Evolutionary conservation across 163 green algal species (phyloP).

Genomic region (Volvox carteri): DNA sequence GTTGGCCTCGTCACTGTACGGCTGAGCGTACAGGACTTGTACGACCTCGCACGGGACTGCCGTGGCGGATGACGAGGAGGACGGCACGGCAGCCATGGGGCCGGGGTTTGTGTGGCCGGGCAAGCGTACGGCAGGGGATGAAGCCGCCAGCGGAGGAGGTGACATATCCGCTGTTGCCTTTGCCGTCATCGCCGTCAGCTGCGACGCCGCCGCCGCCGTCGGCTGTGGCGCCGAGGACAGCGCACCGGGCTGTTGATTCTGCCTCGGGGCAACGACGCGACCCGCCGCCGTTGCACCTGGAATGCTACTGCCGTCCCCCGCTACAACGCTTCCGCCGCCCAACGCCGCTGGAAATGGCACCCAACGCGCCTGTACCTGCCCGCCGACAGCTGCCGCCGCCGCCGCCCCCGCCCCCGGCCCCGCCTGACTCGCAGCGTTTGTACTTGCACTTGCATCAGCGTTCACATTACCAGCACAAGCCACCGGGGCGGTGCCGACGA

Average conservation of each 20-base stretch:
- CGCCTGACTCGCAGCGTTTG: not conserved
- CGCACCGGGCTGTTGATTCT: not conserved
- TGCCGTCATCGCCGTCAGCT: no score
- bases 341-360: not conserved
- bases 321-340: not conserved
- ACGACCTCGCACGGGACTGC: constrained; percentile 46
- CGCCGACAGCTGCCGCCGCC: not conserved
- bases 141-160: not conserved
- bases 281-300: not conserved
- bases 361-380: not conserved
- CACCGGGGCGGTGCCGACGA: not conserved
- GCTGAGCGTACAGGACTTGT: constrained; percentile 45
- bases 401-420: not conserved
- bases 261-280: no score
- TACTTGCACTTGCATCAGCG: not conserved
- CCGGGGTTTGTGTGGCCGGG: not conserved
- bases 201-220: not conserved
- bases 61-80: not conserved
- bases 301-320: not conserved
- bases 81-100: not conserved
- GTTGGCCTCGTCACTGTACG: constrained; percentile 13
- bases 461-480: not conserved
- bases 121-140: not conserved
- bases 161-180: no score
- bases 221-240: not conserved